These are phyloP conservation scores for Nephelium lappaceum DNA, from an alignment of 345 rosid genomes.

Conservation along the genomic window DNA sequence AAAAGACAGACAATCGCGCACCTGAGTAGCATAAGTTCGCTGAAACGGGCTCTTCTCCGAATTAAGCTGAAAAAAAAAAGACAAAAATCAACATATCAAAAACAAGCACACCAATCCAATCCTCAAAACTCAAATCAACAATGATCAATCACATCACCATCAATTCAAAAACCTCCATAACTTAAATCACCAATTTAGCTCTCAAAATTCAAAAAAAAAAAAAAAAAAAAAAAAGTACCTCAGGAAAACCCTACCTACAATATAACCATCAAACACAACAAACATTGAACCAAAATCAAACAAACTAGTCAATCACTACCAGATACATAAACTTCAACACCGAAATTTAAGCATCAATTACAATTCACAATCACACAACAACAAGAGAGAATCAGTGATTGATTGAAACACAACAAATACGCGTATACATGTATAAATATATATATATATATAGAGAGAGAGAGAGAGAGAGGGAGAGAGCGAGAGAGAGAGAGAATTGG, in stretches of 20 bases:
- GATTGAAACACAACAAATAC: background rate
- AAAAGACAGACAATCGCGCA: conserved; percentile 16
- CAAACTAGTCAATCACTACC: background rate
- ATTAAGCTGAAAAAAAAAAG: conserved; percentile 61
- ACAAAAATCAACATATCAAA: conserved; percentile 25
- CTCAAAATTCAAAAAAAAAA: background rate
- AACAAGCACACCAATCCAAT: background rate
- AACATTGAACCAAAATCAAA: background rate
- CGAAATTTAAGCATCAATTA: background rate
- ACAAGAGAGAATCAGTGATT: background rate
- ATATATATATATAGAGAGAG: background rate
- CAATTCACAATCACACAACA: conserved; percentile 1
- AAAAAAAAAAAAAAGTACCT: background rate
- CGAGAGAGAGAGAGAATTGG: conserved; percentile 12
- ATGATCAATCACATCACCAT: conserved; percentile 12
- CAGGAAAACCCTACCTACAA: conserved; percentile 16
- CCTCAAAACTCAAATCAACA: conserved; percentile 14
- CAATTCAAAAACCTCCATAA: background rate
- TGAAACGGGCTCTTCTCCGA: conserved; percentile 93
- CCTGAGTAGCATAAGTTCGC: conserved; percentile 96
- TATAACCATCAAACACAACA: background rate
- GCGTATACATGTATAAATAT: background rate
- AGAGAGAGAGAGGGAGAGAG: conserved; percentile 14
- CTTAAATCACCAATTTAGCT: background rate
- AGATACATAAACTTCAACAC: background rate